Conservation (phyloP, 2,329 filamentous ascomycete genomes). For the Colletotrichum neosansevieriae region DNA sequence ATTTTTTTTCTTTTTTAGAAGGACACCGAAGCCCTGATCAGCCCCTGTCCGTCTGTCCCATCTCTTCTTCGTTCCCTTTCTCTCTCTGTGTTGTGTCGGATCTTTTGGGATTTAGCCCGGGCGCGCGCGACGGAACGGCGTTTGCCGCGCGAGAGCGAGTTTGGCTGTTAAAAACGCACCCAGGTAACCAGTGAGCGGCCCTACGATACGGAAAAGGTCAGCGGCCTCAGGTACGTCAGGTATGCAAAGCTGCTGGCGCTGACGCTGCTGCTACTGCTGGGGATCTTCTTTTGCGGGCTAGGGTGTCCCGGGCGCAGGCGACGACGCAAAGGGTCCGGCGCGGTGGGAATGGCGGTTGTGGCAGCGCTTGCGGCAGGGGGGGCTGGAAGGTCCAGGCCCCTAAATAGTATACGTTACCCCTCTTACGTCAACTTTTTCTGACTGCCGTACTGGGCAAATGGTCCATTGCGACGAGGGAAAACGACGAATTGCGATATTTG, state of each 20-base stretch:
- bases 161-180: too few relatives aligned
- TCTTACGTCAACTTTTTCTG: conserved; percentile 38
- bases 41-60: conserved; percentile 12
- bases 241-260: not conserved
- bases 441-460: conserved; percentile 11
- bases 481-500: not conserved
- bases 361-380: conserved; percentile 33
- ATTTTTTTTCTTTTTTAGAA: not conserved
- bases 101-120: conserved; percentile 3
- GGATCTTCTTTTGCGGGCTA: not conserved
- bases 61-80: not conserved
- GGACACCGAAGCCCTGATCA: not conserved
- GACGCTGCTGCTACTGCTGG: not conserved
- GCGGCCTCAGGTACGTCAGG: conserved; percentile 10
- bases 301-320: conserved; percentile 31
- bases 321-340: conserved; percentile 29
- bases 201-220: not conserved
- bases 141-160: conserved; percentile 10
- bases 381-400: not conserved
- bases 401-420: conserved; percentile 30
- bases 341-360: conserved; percentile 34
- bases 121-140: conserved; percentile 1
- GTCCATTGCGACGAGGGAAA: conserved; percentile 17
- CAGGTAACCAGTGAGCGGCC: not conserved
- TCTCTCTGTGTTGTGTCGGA: conserved; percentile 3